Percentiles rank a stretch among this genome's conserved stretches.
These are phyloP conservation scores for Guyanaporus albipodus DNA, from an alignment of 768 basidiomycete genomes.

Conservation along the genomic window DNA sequence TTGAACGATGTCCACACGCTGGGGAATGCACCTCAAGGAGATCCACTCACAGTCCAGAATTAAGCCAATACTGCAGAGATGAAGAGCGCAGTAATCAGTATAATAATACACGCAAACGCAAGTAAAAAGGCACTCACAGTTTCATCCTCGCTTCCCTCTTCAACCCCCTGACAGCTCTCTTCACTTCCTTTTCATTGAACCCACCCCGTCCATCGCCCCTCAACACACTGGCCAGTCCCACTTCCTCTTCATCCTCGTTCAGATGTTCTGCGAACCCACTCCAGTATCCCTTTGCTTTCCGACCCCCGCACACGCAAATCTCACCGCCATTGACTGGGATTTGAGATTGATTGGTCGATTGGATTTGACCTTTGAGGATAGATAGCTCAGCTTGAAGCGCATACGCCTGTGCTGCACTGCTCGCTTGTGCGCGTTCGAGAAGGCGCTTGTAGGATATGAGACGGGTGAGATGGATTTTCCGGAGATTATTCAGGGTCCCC, in stretches of 20 bases:
- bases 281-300: constrained; percentile 66
- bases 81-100: constrained; percentile 2
- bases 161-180: constrained; percentile 57
- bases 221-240: constrained; percentile 45
- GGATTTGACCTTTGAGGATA: constrained; percentile 50
- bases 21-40: background rate
- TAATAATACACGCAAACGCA: background rate
- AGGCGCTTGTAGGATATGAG: constrained; percentile 74
- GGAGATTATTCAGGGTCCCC: constrained; percentile 38
- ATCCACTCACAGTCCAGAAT: constrained; percentile 26
- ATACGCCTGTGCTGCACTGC: constrained; percentile 77
- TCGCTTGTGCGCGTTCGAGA: constrained; percentile 75
- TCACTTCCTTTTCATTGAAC: constrained; percentile 69
- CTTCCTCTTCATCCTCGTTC: constrained; percentile 41
- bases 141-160: constrained; percentile 68
- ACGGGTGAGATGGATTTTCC: constrained; percentile 46
- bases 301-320: constrained; percentile 55
- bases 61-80: constrained; percentile 22
- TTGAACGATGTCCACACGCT: background rate
- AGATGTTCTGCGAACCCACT: constrained; percentile 53
- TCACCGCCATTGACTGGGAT: constrained; percentile 23
- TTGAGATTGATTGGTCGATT: constrained; percentile 13
- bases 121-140: constrained; percentile 46
- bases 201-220: constrained; percentile 46
- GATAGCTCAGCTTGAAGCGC: constrained; percentile 80